Base-by-base conservation (phyloP, 164 flowering plant genomes). In the Magnolia kwangsiensis region DNA sequence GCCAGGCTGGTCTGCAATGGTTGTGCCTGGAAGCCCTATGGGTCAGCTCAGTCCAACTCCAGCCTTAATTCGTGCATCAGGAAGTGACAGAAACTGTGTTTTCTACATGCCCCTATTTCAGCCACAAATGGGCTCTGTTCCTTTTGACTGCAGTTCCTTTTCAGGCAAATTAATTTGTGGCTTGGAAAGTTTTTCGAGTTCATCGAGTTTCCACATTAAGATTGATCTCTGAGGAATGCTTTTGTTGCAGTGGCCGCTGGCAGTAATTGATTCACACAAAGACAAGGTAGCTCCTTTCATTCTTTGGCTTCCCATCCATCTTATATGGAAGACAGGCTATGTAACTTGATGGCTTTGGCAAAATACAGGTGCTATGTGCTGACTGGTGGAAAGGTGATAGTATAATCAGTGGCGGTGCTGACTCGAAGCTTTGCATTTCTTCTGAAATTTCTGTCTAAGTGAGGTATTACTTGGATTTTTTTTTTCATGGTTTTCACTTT, bases 301-400 rank as follows among this genome's bases (percentile, higher is more conserved):
- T 72, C 27, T 64, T 27, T 64, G 20, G 50, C 11, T n/a, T 31
- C 50, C 3, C 70, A 21, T 51, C 24, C 7, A 51, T 21, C 45
- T 10, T 50, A 64, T 72, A 70, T 23, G 23, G 37, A 71, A 7
- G 18, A 20, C 16, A n/a, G 68, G 24, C 29, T 67, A 24, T 65
- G 21, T 65, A 71, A 58, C 21, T 27, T 27, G 21, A 31, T 58
- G 19, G 1, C 37, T 82, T 68, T 76, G n/a, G n/a, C 59, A 50
- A 67, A 78, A 58, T 74, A 31, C 80, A 95, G 99, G 98, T 94
- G 20, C 79, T 94, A 29, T 89, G 93, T 87, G 98, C 91, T 69
- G 99, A 92, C 80, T 96, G 99, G 98, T 96, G 99, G 99, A 90
- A 80, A 82, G 88, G 87, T 72, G 94, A 96, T 81, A 80, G 88